Evolutionary conservation across 441 rosid genomes (phyloP).

Genomic region (Mallotus japonicus): DNA sequence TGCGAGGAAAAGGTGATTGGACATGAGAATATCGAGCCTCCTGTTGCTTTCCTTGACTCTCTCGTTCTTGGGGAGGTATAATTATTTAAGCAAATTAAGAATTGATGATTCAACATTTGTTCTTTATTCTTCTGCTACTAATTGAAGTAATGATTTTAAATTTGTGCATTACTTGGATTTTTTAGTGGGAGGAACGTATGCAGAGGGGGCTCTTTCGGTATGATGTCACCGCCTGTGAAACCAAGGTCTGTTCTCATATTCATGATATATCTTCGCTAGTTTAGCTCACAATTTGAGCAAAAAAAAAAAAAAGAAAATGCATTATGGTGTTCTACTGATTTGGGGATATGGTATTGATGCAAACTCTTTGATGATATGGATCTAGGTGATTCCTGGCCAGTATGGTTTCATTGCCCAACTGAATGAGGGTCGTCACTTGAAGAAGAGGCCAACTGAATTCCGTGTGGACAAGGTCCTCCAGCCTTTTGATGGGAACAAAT

Average conservation of each 20-base stretch:
- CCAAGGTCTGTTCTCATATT: constrained; percentile 53
- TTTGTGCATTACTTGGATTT: constrained; percentile 20
- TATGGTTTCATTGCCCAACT: constrained; percentile 87
- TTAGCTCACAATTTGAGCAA: constrained; percentile 9
- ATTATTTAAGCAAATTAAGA: constrained; percentile 4
- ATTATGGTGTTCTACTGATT: background rate
- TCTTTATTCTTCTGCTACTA: background rate
- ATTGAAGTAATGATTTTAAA: constrained; percentile 10
- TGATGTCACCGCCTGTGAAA: constrained; percentile 91
- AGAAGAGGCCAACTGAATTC: constrained; percentile 95
- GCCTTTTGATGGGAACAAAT: constrained; percentile 83
- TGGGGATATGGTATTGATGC: constrained; percentile 13
- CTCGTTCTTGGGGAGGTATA: constrained; percentile 82
- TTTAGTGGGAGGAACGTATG: constrained; percentile 89
- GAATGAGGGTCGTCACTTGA: constrained; percentile 88
- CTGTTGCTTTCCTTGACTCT: constrained; percentile 65
- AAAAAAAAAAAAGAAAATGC: background rate
- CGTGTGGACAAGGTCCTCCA: constrained; percentile 88
- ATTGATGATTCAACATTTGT: constrained; percentile 6
- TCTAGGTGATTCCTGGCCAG: constrained; percentile 77
- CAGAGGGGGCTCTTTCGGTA: constrained; percentile 92
- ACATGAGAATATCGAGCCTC: constrained; percentile 37
- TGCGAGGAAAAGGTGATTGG: constrained; percentile 31
- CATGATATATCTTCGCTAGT: background rate
- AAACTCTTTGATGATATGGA: constrained; percentile 19